Base-by-base conservation (phyloP, 352 stramenopile genomes). In the Globisporangium parvum region DNA sequence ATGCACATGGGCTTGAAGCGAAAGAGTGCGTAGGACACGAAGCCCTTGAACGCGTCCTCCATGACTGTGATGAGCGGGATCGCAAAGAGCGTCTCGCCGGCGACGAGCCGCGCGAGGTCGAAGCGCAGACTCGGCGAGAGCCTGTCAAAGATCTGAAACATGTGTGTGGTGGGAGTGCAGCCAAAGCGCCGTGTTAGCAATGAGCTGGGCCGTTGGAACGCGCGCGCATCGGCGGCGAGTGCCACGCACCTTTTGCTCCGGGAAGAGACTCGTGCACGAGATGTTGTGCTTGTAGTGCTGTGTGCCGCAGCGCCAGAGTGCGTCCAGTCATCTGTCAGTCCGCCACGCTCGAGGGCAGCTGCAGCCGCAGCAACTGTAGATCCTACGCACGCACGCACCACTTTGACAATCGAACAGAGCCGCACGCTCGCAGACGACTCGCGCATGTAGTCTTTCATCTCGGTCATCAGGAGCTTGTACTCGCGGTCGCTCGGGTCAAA, bases 361-460 rank as follows among this genome's bases (percentile, higher is more conserved):
- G 26, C 26, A 31, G 26, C 26, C 26, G 6, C 26, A 31, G 26
- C 26, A 31, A n/a, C n/a, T n/a, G 26, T 31, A 31, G 26, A 6
- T 5, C 23, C 18, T 3, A 44, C 20, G 23, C 15, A 53, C 18
- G 35, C 50, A 59, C 61, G 24, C 33, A 82, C 81, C 66, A 67
- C 70, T 49, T 92, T 92, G 44, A 92, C 79, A 37, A 86, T 88
- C n/a, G 49, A 69, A 41, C 76, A 80, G 0, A 94, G 59, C 0
- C 76, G 72, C 11, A 62, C 55, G 31, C 65, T 85, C 33, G 88
- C 77, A 0, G 63, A 71, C 8, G 73, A 75, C 52, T 92, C 81
- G 14, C 84, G 73, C 35, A 94, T 47, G 40, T 94, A 94, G 47
- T 94, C 84, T 60, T 94, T 94, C 77, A 94, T 90, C 57, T 90